Base-by-base conservation (phyloP, 208 protist species). In the Acanthamoeba triangularis region DNA sequence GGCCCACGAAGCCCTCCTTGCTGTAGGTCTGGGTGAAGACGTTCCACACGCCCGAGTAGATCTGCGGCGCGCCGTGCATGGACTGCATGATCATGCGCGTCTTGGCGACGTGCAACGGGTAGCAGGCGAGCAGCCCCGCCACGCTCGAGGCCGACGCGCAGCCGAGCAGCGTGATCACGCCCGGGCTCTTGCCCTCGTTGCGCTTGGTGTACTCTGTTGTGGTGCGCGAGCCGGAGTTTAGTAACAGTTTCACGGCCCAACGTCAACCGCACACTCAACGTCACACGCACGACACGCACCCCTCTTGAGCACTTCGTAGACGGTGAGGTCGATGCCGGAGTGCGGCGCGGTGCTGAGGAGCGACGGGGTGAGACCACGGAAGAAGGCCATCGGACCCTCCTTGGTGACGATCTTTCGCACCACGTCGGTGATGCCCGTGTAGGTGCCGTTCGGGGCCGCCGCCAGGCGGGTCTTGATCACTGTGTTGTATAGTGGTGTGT, bases 91-190 rank as follows among this genome's bases (percentile, higher is more conserved):
- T 93, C 23, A 97, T 33, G 35, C 96, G n/a, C 6, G 82, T 67
- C 72, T 96, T 97, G 54, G 95, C 93, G 0, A 97, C 96, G 74
- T 97, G 96, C 33, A 97, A 74, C 59, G 96, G 96, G 49, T 97
- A 96, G 14, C 78, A 85, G 25, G 87, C 85, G 0, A 95, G n/a
- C 49, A 93, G 84, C 52, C 93, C 93, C 33, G 54, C 63, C 30
- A 95, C 84, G 8, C 28, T 76, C 8, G 93, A 94, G 4, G 76
- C 52, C 20, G 96, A 95, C 25, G 96, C 96, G 65, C 93, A 95
- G 8, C 8, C 25, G 23, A 96, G 67, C 10, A 96, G 78, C 8
- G 41, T 23, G 18, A 35, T 30, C 23, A 76, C 52, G 2, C 8
- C 23, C 52, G 91, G 91, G 44, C 56, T 37, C 37, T 88, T 80